phyloP scores from a whole-genome alignment of 768 basidiomycete species.

The Hericium alpestre region DNA sequence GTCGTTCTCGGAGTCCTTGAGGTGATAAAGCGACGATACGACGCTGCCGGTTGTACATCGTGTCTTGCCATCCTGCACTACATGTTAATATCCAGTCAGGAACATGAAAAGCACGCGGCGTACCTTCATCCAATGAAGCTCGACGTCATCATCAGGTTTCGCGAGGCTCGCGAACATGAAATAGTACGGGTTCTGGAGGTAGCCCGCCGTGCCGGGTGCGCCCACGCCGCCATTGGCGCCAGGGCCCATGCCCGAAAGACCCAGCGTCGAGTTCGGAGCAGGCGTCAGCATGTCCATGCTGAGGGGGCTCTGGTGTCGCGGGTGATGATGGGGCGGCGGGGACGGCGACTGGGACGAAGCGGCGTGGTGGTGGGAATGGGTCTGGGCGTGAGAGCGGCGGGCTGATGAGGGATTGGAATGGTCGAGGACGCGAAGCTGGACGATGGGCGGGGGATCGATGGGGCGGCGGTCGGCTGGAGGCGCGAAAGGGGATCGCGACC shows the following conservation, averaged over 20 bases:
- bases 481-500: not conserved
- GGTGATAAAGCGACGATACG: constrained; percentile 83
- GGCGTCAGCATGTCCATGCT: constrained; percentile 11
- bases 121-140: constrained; percentile 80
- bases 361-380: constrained; percentile 15
- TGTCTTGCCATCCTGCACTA: constrained; percentile 69
- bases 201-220: constrained; percentile 31
- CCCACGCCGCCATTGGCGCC: constrained; percentile 3
- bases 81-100: not conserved
- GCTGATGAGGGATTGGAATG: constrained; percentile 21
- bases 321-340: constrained; percentile 7
- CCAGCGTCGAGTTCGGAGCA: not conserved
- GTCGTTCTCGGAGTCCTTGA: constrained; percentile 55
- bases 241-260: constrained; percentile 20
- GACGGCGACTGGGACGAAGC: constrained; percentile 13
- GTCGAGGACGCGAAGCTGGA: constrained; percentile 86
- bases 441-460: constrained; percentile 93
- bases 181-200: constrained; percentile 87
- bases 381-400: not conserved
- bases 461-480: constrained; percentile 79
- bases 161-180: constrained; percentile 92
- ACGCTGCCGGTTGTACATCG: constrained; percentile 86
- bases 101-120: constrained; percentile 8
- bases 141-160: constrained; percentile 79
- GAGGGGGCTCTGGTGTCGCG: constrained; percentile 3